Percentiles rank a stretch among this genome's conserved stretches.
Evolutionary conservation across 441 rosid genomes (phyloP).

Genomic region (Pelargonium australe): DNA sequence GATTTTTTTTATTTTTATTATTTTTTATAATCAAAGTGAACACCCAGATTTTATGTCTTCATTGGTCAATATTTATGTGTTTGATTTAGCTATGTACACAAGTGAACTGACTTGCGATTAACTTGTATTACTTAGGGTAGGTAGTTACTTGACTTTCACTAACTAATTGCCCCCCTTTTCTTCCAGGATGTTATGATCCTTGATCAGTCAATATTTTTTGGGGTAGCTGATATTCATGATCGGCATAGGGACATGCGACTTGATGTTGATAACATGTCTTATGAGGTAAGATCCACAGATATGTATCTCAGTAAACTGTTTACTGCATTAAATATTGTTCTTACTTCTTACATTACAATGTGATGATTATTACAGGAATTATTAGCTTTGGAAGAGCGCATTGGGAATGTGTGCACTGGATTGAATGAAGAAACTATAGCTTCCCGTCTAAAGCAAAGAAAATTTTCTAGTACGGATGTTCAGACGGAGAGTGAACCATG

Average conservation of each 20-base stretch:
- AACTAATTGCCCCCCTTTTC: slow-evolving; percentile 11
- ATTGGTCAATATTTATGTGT: not conserved
- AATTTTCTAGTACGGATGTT: slow-evolving; percentile 21
- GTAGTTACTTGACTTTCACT: not conserved
- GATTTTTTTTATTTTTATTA: not conserved
- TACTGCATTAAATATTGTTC: not conserved
- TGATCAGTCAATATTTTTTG: slow-evolving; percentile 19
- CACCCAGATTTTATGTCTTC: not conserved
- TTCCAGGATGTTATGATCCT: slow-evolving; percentile 51
- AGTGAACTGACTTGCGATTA: not conserved
- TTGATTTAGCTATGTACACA: not conserved
- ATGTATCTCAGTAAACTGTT: not conserved
- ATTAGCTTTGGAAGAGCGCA: slow-evolving; percentile 79
- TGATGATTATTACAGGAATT: slow-evolving; percentile 45
- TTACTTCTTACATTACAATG: slow-evolving; percentile 4
- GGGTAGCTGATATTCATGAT: slow-evolving; percentile 60
- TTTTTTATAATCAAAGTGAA: not conserved
- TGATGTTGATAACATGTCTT: slow-evolving; percentile 92
- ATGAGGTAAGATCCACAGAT: slow-evolving; percentile 45
- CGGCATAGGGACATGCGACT: slow-evolving; percentile 92
- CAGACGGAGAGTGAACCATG: slow-evolving; percentile 65
- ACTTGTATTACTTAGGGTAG: not conserved
- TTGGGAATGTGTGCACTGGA: slow-evolving; percentile 86
- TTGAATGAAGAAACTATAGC: slow-evolving; percentile 57
- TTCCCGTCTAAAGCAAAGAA: slow-evolving; percentile 39